Evolutionary conservation across 169 alveolate species (phyloP), one percentile per base, ranked within the genome.

Genomic region (Plasmodium sp.): DNA sequence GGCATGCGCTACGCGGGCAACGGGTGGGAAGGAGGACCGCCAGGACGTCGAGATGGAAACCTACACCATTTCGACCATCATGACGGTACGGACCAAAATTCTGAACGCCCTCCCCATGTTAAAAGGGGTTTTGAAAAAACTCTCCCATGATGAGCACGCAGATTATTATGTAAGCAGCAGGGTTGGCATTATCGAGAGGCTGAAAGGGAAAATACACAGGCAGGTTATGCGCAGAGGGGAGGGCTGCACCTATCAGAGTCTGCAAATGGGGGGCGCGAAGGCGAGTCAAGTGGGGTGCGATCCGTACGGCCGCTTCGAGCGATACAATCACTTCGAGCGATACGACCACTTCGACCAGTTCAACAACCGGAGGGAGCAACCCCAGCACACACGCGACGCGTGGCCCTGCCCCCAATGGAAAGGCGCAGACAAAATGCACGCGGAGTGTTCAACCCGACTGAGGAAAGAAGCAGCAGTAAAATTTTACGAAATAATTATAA

Each of bases 41-140:
- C 81, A 81, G 22, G 71, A 92, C 45, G 75, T 92, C n/a, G 95
- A 92, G 75, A 92, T 92, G 95, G 92, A 81, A 56, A 83, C 92
- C 54, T 92, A 81, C 74, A 92, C 95, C 45, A 82, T 92, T 48
- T 92, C 95, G 3, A 62, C 62, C 31, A 82, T 92, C 34, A 14
- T 92, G 56, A 92, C 74, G 33, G 18, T 92, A 45, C 71, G 84
- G 41, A 92, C 33, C 2, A 33, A 92, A 34, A 16, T 92, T 10
- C 71, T 92, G 22, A 82, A 83, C n/a, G 16, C 92, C 16, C 34
- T 83, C 31, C 95, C 95, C 1, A 92, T 81, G 92, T 39, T 92
- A 73, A 92, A 92, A 92, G 34, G 75, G 18, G 51, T 58, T 77
- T 27, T 92, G 72, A 22, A 82, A 33, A 14, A 39, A 7, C 14